phyloP scores from a whole-genome alignment of 306 rosid species.

The Pachyrhizus erosus region DNA sequence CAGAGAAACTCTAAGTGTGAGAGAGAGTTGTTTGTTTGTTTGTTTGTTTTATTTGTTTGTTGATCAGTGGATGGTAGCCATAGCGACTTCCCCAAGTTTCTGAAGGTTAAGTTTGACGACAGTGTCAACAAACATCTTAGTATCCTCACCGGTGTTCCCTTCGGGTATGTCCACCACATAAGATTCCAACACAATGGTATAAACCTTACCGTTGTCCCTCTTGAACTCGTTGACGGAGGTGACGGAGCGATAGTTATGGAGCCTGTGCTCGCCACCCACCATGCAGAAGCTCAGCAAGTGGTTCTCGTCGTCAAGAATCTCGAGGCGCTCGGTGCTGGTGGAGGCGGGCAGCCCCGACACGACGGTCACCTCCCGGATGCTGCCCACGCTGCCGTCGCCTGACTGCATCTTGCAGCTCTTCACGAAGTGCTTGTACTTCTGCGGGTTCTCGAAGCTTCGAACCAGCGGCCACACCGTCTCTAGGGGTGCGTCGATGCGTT shows the following conservation, averaged over 20 bases:
- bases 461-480: background rate
- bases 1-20: no score
- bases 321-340: constrained; percentile 31
- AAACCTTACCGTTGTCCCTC: background rate
- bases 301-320: constrained; percentile 12
- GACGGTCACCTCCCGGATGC: constrained; percentile 16
- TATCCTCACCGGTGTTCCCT: background rate
- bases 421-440: constrained; percentile 25
- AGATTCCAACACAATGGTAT: constrained; percentile 5
- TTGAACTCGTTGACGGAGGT: constrained; percentile 23
- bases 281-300: constrained; percentile 6
- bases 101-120: constrained; percentile 27
- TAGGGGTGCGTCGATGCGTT: background rate
- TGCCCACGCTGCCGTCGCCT: constrained; percentile 22
- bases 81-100: constrained; percentile 8
- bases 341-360: constrained; percentile 8
- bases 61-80: background rate
- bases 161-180: background rate
- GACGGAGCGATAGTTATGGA: constrained; percentile 8
- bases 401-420: constrained; percentile 27
- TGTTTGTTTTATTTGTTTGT: no score
- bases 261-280: constrained; percentile 16
- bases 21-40: no score
- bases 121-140: constrained; percentile 20
- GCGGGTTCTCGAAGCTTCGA: constrained; percentile 15